Conservation (phyloP, 2,329 filamentous ascomycete species). For the Epichloe uncinata region DNA sequence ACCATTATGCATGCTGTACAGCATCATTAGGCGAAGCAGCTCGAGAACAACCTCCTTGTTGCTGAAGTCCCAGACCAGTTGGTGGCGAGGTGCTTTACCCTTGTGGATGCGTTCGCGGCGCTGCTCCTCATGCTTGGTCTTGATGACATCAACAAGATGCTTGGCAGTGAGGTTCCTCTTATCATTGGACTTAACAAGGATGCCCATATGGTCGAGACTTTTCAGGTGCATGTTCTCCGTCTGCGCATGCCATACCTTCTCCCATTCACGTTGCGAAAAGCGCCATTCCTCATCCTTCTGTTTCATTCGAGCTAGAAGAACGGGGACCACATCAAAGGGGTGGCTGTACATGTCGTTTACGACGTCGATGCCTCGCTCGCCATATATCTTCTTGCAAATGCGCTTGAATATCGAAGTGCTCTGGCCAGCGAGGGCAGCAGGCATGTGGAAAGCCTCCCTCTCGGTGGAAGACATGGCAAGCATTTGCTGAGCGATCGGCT, state of each 20-base stretch:
- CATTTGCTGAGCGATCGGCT: conserved; percentile 87
- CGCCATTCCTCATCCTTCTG: conserved; percentile 98
- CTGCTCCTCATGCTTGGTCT: conserved; percentile 85
- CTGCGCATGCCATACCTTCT: conserved; percentile 96
- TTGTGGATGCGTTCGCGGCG: conserved; percentile 55
- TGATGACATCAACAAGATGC: conserved; percentile 78
- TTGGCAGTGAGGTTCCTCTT: conserved; percentile 88
- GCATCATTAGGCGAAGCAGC: conserved; percentile 47
- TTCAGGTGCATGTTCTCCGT: conserved; percentile 92
- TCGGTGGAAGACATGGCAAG: conserved; percentile 64
- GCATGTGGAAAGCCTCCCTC: conserved; percentile 62
- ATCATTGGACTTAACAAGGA: conserved; percentile 75
- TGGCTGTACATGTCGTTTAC: conserved; percentile 75
- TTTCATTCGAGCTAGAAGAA: conserved; percentile 79
- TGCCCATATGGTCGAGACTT: conserved; percentile 92
- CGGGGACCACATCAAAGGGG: conserved; percentile 77
- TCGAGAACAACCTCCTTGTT: conserved; percentile 56
- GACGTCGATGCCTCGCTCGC: conserved; percentile 72
- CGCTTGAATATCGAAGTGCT: conserved; percentile 96
- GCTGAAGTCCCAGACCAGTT: conserved; percentile 62
- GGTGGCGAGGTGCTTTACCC: conserved; percentile 50
- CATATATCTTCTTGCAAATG: conserved; percentile 95
- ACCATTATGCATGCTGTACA: conserved; percentile 54
- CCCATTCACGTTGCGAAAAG: conserved; percentile 92
- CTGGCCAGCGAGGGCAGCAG: conserved; percentile 73